Conservation (phyloP, 2,329 filamentous ascomycete species). For the Taxawa tesnikishii region DNA sequence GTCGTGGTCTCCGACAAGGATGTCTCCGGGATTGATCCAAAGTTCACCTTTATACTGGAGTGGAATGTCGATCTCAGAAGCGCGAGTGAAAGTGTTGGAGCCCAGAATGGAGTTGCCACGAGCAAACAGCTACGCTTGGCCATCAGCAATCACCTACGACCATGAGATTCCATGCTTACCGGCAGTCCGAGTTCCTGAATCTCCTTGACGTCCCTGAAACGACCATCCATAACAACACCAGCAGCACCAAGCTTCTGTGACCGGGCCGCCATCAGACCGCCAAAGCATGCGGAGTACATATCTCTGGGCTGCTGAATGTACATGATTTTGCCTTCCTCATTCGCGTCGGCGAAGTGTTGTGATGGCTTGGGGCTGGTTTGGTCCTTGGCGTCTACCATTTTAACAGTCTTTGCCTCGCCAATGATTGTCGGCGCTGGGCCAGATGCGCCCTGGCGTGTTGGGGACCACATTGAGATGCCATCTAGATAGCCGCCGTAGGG, state of each 20-base stretch:
- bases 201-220: constrained; percentile 24
- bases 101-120: constrained; percentile 20
- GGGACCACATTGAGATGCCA: constrained; percentile 19
- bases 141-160: too few species aligned
- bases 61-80: constrained; percentile 22
- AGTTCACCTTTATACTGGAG: constrained; percentile 18
- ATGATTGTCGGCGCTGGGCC: constrained; percentile 5
- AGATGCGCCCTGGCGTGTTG: constrained; percentile 2
- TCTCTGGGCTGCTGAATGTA: constrained; percentile 24
- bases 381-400: constrained; percentile 18
- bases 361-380: constrained; percentile 17
- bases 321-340: constrained; percentile 20
- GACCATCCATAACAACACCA: constrained; percentile 27
- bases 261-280: constrained; percentile 25
- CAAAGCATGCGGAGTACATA: constrained; percentile 23
- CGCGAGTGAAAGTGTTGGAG: constrained; percentile 22
- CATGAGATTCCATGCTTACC: constrained; percentile 1
- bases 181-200: constrained; percentile 9
- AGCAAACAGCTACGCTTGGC: constrained; percentile 18
- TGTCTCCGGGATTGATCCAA: constrained; percentile 21
- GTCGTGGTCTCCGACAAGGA: constrained; percentile 22
- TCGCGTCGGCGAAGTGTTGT: constrained; percentile 23
- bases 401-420: constrained; percentile 8
- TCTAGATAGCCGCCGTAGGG: constrained; percentile 22
- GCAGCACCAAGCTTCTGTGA: constrained; percentile 21